Evolutionary conservation across 2,329 filamentous ascomycete genomes (phyloP), one percentile per base, ranked within the genome.

Genomic region (Mollisiaceae sp.): DNA sequence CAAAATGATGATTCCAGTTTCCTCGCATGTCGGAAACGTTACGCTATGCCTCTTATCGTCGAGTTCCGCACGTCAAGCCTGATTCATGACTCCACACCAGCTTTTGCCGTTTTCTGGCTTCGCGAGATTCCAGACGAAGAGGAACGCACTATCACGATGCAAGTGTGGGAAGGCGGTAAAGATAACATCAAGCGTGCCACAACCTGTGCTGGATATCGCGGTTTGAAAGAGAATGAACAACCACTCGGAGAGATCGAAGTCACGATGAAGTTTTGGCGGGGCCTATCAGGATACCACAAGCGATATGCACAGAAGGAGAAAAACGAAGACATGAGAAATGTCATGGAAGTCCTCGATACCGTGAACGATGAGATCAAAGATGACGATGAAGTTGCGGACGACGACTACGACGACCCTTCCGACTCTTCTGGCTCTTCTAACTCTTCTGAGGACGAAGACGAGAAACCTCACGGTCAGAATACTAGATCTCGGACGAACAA

Each of bases 41-140:
- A 91, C 78, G 80, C 81, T 35, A 85, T 82, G 1, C 78, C 83
- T 27, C 72, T 88, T 38, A 75, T 88, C 2, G 74, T 89, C 27
- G 83, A 87, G 71, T 89, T 90, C 69, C 82, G 88, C 50, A 82
- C 85, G 64, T 85, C 86, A 62, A 80, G 79, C 8, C 62, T 84
- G 59, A 72, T 85, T 41, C 74, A 79, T 0, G 85, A 89, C 59
- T 84, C 82, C 63, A 86, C 85, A 0, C 78, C 82, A 1, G 89
- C 87, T 0, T 90, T 91, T 70, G 83, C 83, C 8, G 82, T 91
- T 2, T 78, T 91, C 1, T 92, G 90, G 90, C 80, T 92, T 20
- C 86, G 87, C 68, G 86, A 91, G n/a, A 80, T 93, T 0, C 78
- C 82, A 0, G 90, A 93, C 64, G 90, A 91, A 65, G 85, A 91